Conservation (phyloP, 768 basidiomycete genomes). For the Phylloporus rhodoxanthus region DNA sequence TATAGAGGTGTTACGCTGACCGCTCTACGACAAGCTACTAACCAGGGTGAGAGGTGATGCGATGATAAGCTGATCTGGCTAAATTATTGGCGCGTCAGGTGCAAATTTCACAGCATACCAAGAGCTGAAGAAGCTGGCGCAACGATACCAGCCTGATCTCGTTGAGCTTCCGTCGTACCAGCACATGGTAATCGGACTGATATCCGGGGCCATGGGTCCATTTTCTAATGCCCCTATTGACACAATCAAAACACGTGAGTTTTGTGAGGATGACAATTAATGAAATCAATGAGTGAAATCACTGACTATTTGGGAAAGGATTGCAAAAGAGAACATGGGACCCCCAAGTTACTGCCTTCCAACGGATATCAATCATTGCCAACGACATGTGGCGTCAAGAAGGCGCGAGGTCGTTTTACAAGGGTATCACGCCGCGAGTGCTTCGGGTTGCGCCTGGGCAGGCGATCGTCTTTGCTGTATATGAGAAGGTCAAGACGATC, state of each 20-base stretch:
- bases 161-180: conserved; percentile 87
- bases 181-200: conserved; percentile 89
- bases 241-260: conserved; percentile 88
- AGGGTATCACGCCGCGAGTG: conserved; percentile 96
- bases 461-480: conserved; percentile 96
- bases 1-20: conserved; percentile 94
- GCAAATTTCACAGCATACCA: conserved; percentile 99
- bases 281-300: neutral
- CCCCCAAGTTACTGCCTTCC: conserved; percentile 70
- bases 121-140: conserved; percentile 84
- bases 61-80: conserved; percentile 7
- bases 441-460: conserved; percentile 95
- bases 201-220: conserved; percentile 97
- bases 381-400: conserved; percentile 92
- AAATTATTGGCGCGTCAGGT: conserved; percentile 37
- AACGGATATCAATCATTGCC: conserved; percentile 75
- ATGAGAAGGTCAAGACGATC: conserved; percentile 74
- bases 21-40: conserved; percentile 93
- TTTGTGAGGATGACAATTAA: neutral
- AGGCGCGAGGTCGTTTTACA: conserved; percentile 89
- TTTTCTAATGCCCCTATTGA: conserved; percentile 97
- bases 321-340: conserved; percentile 77
- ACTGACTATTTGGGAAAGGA: conserved; percentile 38
- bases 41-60: conserved; percentile 61
- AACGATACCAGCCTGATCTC: conserved; percentile 71